These are phyloP conservation scores for Peronospora tabacina DNA, from an alignment of 352 stramenopile genomes.

Conservation along the genomic window DNA sequence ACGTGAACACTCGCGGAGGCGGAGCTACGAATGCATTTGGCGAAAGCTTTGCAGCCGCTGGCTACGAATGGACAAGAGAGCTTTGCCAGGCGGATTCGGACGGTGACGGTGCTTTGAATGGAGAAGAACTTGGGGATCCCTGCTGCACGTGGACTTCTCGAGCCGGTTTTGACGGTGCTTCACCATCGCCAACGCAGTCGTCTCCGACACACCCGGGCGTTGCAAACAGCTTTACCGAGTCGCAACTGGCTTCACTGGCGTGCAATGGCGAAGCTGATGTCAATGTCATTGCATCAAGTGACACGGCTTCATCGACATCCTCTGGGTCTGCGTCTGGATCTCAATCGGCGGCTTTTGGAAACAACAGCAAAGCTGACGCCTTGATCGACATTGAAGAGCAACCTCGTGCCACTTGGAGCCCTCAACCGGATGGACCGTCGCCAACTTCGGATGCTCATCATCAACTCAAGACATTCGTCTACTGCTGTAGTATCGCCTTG, in stretches of 20 bases:
- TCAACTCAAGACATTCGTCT: constrained; percentile 5
- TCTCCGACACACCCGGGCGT: constrained; percentile 33
- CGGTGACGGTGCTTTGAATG: constrained; percentile 79
- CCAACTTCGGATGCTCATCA: constrained; percentile 6
- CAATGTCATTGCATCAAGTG: constrained; percentile 4
- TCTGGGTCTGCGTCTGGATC: constrained; percentile 8
- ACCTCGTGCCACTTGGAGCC: constrained; percentile 12
- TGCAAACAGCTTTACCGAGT: constrained; percentile 32
- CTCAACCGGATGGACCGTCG: constrained; percentile 13
- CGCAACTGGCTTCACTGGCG: constrained; percentile 26
- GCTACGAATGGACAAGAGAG: constrained; percentile 40
- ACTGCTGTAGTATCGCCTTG: constrained; percentile 8
- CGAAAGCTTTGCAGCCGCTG: constrained; percentile 35
- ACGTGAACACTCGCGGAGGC: constrained; percentile 38
- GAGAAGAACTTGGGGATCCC: constrained; percentile 83
- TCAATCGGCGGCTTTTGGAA: constrained; percentile 1
- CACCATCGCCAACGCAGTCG: constrained; percentile 1
- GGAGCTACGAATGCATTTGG: constrained; percentile 59
- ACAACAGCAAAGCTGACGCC: constrained; percentile 12
- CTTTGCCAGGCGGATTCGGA: constrained; percentile 67
- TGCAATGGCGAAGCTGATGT: constrained; percentile 29
- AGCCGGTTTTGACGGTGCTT: constrained; percentile 10
- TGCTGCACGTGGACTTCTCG: constrained; percentile 59
- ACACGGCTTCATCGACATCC: constrained; percentile 6
- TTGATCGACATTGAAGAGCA: constrained; percentile 5